Base-by-base conservation (phyloP, 106 monocot species). In the Chionographis japonica region DNA sequence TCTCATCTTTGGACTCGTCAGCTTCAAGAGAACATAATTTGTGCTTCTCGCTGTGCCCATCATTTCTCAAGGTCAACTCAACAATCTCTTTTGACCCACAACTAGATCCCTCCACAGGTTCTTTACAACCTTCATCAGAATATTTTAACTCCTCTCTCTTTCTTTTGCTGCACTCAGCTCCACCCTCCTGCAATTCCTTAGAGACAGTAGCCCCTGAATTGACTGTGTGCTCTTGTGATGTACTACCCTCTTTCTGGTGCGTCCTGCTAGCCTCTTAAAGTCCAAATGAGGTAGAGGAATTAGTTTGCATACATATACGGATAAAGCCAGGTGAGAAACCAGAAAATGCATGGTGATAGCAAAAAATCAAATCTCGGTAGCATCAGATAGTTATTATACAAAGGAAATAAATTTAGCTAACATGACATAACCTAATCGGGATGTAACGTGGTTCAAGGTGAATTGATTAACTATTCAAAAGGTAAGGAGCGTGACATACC, bases 81-180 rank as follows among this genome's bases (percentile, higher is more conserved):
- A 15, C 53, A 60, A 54, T 17, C 54, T 62, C 56, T 50, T 59
- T 54, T 58, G 59, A 65, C 10, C 67, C 42, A 50, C 62, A 67
- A 72, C 42, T 56, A 68, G 68, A 73, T 50, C 55, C 62, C 9
- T 67, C 61, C 40, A 10, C 58, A 53, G 35, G 39, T 65, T 70
- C 68, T 52, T 74, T 27, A n/a, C 35, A 39, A 50, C 37, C 36
- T 8, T 59, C 68, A 62, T 17, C n/a, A 20, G 42, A 66, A 66
- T 19, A 6, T 17, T 56, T 39, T 50, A 54, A 14, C 10, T 57
- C 50, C 8, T 41, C 14, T 35, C 53, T 65, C 53, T 70, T 70
- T 12, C 9, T 49, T 39, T 11, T 38, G 52, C 10, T 10, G 50
- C 72, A 43, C n/a, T 58, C 63, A 80, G 74, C 58, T 69, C n/a